A percentile compares a stretch with the other conserved stretches of the same genome.
Conservation (phyloP, 495 filamentous ascomycete species). For the Annulohypoxylon bovei region DNA sequence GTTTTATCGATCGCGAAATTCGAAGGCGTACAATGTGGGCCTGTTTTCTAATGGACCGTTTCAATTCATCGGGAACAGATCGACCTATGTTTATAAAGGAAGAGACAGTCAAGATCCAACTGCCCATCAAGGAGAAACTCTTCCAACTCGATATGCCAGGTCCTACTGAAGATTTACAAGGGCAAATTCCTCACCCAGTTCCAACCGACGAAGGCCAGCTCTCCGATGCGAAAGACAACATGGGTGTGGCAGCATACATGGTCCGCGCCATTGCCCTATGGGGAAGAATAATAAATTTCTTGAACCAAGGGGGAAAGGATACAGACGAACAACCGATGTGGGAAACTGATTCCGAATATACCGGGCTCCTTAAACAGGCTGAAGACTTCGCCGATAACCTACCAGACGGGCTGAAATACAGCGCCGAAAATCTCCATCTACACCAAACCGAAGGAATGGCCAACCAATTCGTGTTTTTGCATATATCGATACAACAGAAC, state of each 20-base stretch:
- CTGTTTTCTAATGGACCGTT: constrained; percentile 96
- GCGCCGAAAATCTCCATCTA: constrained; percentile 80
- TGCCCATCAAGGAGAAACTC: constrained; percentile 89
- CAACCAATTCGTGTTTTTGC: constrained; percentile 94
- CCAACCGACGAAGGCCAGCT: constrained; percentile 69
- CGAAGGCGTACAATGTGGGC: constrained; percentile 96
- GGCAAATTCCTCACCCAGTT: constrained; percentile 72
- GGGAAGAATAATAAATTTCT: constrained; percentile 88
- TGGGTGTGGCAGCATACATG: constrained; percentile 94
- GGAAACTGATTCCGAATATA: constrained; percentile 81
- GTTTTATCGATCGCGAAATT: constrained; percentile 92
- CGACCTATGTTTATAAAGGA: constrained; percentile 92
- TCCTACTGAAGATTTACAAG: constrained; percentile 84
- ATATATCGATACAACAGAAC: constrained; percentile 89
- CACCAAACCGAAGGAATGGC: constrained; percentile 86
- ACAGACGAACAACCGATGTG: constrained; percentile 80
- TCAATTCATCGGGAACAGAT: constrained; percentile 95
- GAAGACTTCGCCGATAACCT: constrained; percentile 75
- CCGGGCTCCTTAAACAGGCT: constrained; percentile 73
- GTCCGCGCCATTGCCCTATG: constrained; percentile 86
- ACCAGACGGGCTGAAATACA: constrained; percentile 77
- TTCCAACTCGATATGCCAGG: constrained; percentile 93
- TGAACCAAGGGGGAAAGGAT: constrained; percentile 91
- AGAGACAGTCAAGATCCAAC: constrained; percentile 84
- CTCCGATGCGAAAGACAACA: constrained; percentile 80